Percentiles rank a stretch among this genome's conserved stretches.
phyloP scores from a whole-genome alignment of 2,329 filamentous ascomycete species.

The Neurospora sp. region DNA sequence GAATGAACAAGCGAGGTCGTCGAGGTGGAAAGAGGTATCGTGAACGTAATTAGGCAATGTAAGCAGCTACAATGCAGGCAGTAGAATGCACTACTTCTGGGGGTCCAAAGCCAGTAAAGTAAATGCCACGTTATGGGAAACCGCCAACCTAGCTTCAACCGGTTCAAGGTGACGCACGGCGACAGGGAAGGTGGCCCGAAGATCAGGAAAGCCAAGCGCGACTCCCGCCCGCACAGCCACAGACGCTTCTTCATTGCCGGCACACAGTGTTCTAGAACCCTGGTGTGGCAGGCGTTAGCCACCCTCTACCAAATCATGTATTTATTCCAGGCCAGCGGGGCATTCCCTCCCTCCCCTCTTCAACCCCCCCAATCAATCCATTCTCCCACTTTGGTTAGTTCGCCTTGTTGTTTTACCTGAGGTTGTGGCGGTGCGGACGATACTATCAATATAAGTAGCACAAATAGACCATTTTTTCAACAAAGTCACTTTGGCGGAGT shows the following conservation, averaged over 20 bases:
- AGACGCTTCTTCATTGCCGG: neutral
- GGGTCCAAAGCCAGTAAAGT: conserved; percentile 5
- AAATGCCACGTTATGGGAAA: conserved; percentile 24
- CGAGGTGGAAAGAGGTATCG: neutral
- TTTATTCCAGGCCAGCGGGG: too few species aligned
- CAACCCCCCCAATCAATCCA: too few species aligned
- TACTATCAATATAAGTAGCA: neutral
- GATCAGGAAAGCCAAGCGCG: neutral
- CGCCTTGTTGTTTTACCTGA: too few species aligned
- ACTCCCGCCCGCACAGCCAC: neutral
- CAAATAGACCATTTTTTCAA: neutral
- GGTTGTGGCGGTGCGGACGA: too few species aligned
- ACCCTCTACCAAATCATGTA: too few species aligned
- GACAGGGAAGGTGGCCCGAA: neutral
- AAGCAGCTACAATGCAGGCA: neutral
- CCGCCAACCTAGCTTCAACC: neutral
- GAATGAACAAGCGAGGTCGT: conserved; percentile 1
- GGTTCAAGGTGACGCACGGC: neutral
- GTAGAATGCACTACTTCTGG: neutral
- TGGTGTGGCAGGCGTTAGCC: neutral
- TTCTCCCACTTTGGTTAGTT: too few species aligned
- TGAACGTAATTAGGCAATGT: neutral
- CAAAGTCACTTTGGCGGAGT: neutral
- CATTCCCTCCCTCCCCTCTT: too few species aligned
- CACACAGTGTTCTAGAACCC: neutral